Evolutionary conservation across 2,329 filamentous ascomycete genomes (phyloP).

Genomic region (Kalaharituber pfeilii): DNA sequence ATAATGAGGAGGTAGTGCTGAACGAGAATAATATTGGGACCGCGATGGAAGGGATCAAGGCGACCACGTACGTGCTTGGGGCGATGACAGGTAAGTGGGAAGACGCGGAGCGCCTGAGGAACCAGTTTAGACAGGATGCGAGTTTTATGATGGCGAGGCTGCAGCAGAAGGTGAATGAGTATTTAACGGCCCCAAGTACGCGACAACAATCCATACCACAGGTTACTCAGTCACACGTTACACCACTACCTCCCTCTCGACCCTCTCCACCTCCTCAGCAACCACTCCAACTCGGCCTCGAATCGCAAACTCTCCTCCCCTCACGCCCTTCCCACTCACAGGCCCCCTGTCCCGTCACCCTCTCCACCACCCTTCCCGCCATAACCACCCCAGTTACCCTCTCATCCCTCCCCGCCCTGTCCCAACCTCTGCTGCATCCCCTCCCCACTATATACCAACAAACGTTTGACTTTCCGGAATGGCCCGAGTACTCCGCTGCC

Average conservation of each 20-base stretch:
- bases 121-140: slow-evolving; percentile 17
- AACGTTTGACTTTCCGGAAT: background rate
- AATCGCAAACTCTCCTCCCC: background rate
- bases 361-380: background rate
- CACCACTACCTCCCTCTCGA: background rate
- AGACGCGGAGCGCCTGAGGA: slow-evolving; percentile 15
- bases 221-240: background rate
- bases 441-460: too few species aligned
- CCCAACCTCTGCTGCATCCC: background rate
- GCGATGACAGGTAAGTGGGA: slow-evolving; percentile 20
- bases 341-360: background rate
- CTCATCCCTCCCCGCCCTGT: background rate
- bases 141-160: slow-evolving; percentile 10
- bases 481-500: background rate
- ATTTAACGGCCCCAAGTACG: background rate
- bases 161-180: slow-evolving; percentile 1
- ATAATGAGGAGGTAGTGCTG: slow-evolving; percentile 34
- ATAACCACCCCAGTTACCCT: background rate
- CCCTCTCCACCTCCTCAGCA: background rate
- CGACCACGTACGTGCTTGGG: slow-evolving; percentile 14
- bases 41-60: slow-evolving; percentile 14
- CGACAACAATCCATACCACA: background rate
- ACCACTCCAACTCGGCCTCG: background rate
- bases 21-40: slow-evolving; percentile 9
- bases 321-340: background rate